Conservation (phyloP, 495 filamentous ascomycete species). For the Bombardia bombarda region DNA sequence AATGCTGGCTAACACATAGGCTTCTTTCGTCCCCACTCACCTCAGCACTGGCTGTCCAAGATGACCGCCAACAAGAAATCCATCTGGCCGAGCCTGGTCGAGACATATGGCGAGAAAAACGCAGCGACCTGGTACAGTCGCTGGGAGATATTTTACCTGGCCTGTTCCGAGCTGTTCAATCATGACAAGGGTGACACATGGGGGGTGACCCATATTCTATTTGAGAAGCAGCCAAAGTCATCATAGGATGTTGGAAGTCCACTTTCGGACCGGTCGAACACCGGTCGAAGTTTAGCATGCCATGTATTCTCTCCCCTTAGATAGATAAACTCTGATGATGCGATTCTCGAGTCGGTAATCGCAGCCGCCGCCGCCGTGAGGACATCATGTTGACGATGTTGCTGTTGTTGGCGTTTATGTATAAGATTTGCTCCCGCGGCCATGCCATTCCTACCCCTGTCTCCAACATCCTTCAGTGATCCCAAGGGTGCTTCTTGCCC, state of each 20-base stretch:
- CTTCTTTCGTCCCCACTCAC: too few relatives aligned
- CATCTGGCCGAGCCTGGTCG: constrained; percentile 50
- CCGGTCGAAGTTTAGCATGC: too few relatives aligned
- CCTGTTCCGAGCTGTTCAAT: constrained; percentile 57
- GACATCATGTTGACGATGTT: too few relatives aligned
- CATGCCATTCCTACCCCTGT: too few relatives aligned
- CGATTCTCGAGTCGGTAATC: too few relatives aligned
- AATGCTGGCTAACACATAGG: not conserved
- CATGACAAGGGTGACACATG: constrained; percentile 54
- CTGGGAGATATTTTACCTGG: constrained; percentile 65
- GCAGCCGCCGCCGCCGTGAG: too few relatives aligned
- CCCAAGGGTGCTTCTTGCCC: constrained; percentile 97
- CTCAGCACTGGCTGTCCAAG: constrained; percentile 9
- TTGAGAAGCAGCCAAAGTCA: constrained; percentile 36
- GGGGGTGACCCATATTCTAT: constrained; percentile 56
- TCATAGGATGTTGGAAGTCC: not conserved
- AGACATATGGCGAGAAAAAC: constrained; percentile 51
- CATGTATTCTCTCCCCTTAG: too few relatives aligned
- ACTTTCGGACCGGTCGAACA: not conserved
- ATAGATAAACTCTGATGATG: too few relatives aligned
- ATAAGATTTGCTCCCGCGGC: too few relatives aligned
- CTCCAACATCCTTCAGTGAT: constrained; percentile 67
- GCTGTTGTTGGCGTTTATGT: too few relatives aligned
- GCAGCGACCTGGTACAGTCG: constrained; percentile 52
- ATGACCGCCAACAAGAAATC: constrained; percentile 43